These are phyloP conservation scores for Jamesozyma lodderae DNA, from an alignment of 805 yeast genomes.

Conservation along the genomic window DNA sequence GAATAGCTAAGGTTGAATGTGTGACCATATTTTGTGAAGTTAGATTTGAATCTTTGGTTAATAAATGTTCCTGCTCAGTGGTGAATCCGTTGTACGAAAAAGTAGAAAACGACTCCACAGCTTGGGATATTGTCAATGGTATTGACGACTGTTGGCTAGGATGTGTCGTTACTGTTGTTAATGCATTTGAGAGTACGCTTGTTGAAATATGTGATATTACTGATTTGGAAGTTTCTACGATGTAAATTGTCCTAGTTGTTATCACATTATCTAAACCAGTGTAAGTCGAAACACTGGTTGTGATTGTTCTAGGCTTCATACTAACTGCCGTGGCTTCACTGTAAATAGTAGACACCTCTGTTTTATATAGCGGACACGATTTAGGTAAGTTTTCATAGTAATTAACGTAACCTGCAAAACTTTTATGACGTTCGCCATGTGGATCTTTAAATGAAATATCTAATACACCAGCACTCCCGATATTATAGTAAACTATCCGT, in stretches of 20 bases:
- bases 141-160: too few relatives aligned
- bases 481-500: slow-evolving; percentile 13
- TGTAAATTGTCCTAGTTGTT: slow-evolving; percentile 9
- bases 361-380: not conserved
- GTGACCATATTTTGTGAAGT: too few relatives aligned
- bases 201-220: too few relatives aligned
- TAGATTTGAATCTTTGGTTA: too few relatives aligned
- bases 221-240: slow-evolving; percentile 7
- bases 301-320: slow-evolving; percentile 4
- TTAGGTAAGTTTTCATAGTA: not conserved
- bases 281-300: slow-evolving; percentile 5
- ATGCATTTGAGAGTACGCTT: too few relatives aligned
- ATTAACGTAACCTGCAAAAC: not conserved
- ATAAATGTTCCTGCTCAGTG: too few relatives aligned
- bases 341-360: not conserved
- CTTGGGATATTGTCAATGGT: too few relatives aligned
- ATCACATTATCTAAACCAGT: slow-evolving; percentile 8
- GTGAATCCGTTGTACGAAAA: too few relatives aligned
- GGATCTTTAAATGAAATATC: slow-evolving; percentile 5
- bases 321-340: slow-evolving; percentile 1
- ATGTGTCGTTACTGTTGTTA: too few relatives aligned
- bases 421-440: not conserved
- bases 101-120: too few relatives aligned
- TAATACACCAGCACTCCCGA: slow-evolving; percentile 1
- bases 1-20: too few relatives aligned